These are phyloP conservation scores for Fonsecaea multimorphosa DNA, from an alignment of 2,329 filamentous ascomycete genomes.

Conservation along the genomic window DNA sequence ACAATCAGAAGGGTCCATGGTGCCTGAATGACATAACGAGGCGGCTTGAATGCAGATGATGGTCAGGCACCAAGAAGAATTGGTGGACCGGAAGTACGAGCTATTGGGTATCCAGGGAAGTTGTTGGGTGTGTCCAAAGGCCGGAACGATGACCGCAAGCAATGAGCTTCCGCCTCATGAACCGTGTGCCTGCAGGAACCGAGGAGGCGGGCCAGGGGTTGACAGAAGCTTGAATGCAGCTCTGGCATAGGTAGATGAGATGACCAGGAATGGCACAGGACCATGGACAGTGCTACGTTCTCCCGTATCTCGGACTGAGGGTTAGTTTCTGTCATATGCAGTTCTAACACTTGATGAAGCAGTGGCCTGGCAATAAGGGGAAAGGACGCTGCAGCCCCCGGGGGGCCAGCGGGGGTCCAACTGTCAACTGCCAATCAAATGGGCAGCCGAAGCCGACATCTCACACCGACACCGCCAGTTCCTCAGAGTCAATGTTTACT, in stretches of 20 bases:
- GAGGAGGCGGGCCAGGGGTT: not conserved
- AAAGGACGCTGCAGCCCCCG: not conserved
- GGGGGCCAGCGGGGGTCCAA: not conserved
- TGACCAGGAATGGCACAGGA: not conserved
- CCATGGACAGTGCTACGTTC: not conserved
- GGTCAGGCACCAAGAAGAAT: constrained; percentile 5
- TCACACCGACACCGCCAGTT: constrained; percentile 19
- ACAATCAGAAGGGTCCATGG: not conserved
- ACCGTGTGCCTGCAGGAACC: constrained; percentile 16
- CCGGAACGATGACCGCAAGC: not conserved
- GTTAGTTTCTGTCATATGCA: not conserved
- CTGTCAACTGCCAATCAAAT: constrained; percentile 14
- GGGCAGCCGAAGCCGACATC: not conserved
- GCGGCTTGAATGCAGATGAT: not conserved
- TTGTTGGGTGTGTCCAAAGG: not conserved
- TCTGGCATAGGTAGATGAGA: not conserved
- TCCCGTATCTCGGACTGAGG: not conserved
- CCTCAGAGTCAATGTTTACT: not conserved
- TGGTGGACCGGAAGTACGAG: constrained; percentile 7
- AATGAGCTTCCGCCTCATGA: constrained; percentile 10
- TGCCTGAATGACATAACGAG: constrained; percentile 5
- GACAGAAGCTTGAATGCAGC: constrained; percentile 1
- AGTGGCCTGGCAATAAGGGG: not conserved
- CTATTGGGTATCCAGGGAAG: constrained; percentile 10
- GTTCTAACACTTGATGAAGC: not conserved